These are phyloP conservation scores for Acarospora socialis DNA, from an alignment of 2,329 filamentous ascomycete genomes.

Conservation along the genomic window DNA sequence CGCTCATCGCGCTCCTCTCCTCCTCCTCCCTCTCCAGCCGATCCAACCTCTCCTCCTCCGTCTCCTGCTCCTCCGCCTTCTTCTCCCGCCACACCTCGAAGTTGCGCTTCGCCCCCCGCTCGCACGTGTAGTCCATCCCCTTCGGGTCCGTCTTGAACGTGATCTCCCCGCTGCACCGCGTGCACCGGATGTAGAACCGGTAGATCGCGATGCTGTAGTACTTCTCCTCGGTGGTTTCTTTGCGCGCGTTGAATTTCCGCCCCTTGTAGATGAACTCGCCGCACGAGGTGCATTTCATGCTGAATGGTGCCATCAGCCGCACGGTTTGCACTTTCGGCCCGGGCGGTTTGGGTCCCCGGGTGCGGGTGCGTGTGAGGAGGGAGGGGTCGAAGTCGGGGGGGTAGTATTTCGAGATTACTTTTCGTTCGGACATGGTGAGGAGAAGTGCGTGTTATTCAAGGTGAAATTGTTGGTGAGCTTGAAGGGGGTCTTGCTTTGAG, in stretches of 20 bases:
- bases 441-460: too few relatives aligned
- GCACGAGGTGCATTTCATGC: constrained; percentile 56
- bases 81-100: constrained; percentile 79
- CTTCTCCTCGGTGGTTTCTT: constrained; percentile 80
- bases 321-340: constrained; percentile 77
- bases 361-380: constrained; percentile 56
- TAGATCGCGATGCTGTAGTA: constrained; percentile 82
- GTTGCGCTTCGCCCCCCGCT: constrained; percentile 77
- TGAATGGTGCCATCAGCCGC: constrained; percentile 79
- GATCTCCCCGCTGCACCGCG: constrained; percentile 72
- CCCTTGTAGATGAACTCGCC: constrained; percentile 85
- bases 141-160: constrained; percentile 92
- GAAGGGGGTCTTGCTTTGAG: too few relatives aligned
- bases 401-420: constrained; percentile 53
- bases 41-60: constrained; percentile 75
- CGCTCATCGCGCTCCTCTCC: constrained; percentile 75
- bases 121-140: constrained; percentile 75
- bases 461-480: too few relatives aligned
- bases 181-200: constrained; percentile 84
- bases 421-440: constrained; percentile 65
- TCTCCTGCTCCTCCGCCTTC: constrained; percentile 53
- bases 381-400: constrained; percentile 80
- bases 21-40: constrained; percentile 52
- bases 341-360: constrained; percentile 45
- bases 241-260: constrained; percentile 88